Conservation (phyloP, 1,284 basidiomycete genomes). For the Ustilago loliicola region DNA sequence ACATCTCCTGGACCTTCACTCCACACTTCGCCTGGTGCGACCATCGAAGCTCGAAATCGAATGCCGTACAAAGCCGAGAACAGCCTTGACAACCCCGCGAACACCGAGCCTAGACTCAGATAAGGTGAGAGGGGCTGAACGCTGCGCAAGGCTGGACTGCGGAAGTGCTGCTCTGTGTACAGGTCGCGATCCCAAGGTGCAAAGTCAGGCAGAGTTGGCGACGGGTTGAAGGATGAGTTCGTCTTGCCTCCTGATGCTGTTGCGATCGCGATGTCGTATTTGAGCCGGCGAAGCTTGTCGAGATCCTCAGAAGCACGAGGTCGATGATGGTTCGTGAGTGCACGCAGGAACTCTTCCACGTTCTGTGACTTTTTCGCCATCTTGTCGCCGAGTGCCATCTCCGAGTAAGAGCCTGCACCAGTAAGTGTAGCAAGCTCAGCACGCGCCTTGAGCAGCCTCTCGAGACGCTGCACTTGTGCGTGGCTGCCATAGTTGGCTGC, state of each 20-base stretch:
- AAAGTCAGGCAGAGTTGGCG: constrained; percentile 22
- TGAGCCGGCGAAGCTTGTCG: constrained; percentile 55
- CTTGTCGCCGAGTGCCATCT: constrained; percentile 68
- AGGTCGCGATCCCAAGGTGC: constrained; percentile 68
- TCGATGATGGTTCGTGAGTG: constrained; percentile 59
- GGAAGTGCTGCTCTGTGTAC: constrained; percentile 61
- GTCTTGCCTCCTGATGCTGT: constrained; percentile 1
- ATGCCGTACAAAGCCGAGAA: constrained; percentile 67
- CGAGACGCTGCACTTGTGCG: constrained; percentile 60
- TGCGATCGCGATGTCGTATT: constrained; percentile 18
- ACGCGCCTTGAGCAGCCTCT: constrained; percentile 59
- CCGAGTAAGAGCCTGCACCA: constrained; percentile 61
- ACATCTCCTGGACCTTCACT: constrained; percentile 77
- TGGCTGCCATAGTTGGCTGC: constrained; percentile 58
- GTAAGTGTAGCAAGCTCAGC: constrained; percentile 65
- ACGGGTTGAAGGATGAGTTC: constrained; percentile 22
- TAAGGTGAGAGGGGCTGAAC: constrained; percentile 64
- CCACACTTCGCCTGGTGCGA: constrained; percentile 85
- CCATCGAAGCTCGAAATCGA: constrained; percentile 56
- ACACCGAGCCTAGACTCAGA: constrained; percentile 66
- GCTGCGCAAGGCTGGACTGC: constrained; percentile 34
- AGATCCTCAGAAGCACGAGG: constrained; percentile 55
- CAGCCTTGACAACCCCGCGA: constrained; percentile 64
- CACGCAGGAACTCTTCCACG: constrained; percentile 61
- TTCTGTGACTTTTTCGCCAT: constrained; percentile 66